Conservation (phyloP, 1,284 basidiomycete genomes). For the Pseudozyma sp. region DNA sequence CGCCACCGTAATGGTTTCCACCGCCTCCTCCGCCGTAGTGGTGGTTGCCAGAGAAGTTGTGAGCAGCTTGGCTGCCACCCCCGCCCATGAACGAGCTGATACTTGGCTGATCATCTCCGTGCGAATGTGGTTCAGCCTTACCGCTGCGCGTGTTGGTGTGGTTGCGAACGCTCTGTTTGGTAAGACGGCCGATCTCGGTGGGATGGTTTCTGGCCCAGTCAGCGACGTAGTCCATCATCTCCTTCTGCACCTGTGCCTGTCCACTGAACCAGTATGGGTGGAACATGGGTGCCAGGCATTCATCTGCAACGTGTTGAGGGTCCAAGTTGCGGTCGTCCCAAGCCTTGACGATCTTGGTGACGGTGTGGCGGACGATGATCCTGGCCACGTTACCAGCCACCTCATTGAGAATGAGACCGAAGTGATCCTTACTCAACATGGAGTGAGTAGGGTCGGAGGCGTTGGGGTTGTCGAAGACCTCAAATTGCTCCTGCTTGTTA, state of each 20-base stretch:
- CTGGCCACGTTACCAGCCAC: conserved; percentile 69
- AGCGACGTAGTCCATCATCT: conserved; percentile 64
- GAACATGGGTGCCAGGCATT: conserved; percentile 62
- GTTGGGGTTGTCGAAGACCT: conserved; percentile 70
- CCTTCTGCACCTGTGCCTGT: conserved; percentile 51
- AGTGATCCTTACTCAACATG: conserved; percentile 69
- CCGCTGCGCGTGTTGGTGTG: conserved; percentile 63
- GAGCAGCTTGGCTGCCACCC: conserved; percentile 45
- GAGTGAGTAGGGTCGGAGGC: conserved; percentile 68
- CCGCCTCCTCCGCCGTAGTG: conserved; percentile 9
- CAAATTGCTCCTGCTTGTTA: conserved; percentile 59
- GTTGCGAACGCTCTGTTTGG: conserved; percentile 49
- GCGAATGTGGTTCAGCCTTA: conserved; percentile 58
- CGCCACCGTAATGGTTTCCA: neutral
- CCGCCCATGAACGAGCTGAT: conserved; percentile 50
- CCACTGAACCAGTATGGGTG: conserved; percentile 61
- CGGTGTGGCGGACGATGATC: conserved; percentile 74
- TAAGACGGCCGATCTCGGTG: conserved; percentile 52
- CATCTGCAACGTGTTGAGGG: conserved; percentile 52
- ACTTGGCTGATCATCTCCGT: conserved; percentile 52
- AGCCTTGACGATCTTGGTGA: conserved; percentile 80
- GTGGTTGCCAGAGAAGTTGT: conserved; percentile 32
- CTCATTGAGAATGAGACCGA: conserved; percentile 68
- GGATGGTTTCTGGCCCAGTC: conserved; percentile 53
- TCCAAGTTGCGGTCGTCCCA: conserved; percentile 73